Evolutionary conservation across 2,329 filamentous ascomycete species (phyloP), one percentile per base, ranked within the genome.

Genomic region (Epichloe sibirici): DNA sequence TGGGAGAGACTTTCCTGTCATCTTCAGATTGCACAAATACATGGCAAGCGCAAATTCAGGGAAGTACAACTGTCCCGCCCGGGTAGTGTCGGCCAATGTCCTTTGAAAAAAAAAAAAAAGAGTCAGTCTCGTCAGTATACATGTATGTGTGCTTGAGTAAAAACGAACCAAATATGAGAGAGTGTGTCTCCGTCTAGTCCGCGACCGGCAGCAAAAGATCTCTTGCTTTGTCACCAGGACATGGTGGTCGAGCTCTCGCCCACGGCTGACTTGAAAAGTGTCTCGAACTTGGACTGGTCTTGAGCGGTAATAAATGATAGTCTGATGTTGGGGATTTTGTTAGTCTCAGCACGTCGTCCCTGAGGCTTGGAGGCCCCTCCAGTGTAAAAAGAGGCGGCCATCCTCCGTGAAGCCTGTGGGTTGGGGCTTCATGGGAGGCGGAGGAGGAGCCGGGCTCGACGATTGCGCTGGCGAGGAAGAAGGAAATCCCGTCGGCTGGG

Each of bases 11-110:
- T 95, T 95, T 54, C 90, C 89, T 0, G 88, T 93, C 54, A 97
- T 75, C 66, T 86, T 93, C 59, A 98, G 66, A 65, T 97, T 98
- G 75, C 93, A 98, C 35, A 98, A 81, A 62, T 98, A 98, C 93
- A 98, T 97, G 56, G 93, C 88, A 53, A 98, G 76, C 7, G 93
- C 93, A 59, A 98, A 98, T 70, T 98, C 93, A 43, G 93, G 93
- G 65, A 98, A 98, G 65, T 96, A 86, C 35, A 98, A 79, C 68
- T 96, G 90, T 45, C 93, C 93, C 13, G 91, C 93, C 67, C 94
- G 91, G 47, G 93, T 98, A 9, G 93, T 96, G 70, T 98, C 93
- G 46, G 90, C 88, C 23, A 98, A 74, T 21, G 89, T 89, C 89
- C 87, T 91, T 38, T 13, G 42, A 45, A 9, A 34, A 34, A 52